phyloP scores from a whole-genome alignment of 2,329 filamentous ascomycete genomes.

The Neopestalotiopsis rosae region DNA sequence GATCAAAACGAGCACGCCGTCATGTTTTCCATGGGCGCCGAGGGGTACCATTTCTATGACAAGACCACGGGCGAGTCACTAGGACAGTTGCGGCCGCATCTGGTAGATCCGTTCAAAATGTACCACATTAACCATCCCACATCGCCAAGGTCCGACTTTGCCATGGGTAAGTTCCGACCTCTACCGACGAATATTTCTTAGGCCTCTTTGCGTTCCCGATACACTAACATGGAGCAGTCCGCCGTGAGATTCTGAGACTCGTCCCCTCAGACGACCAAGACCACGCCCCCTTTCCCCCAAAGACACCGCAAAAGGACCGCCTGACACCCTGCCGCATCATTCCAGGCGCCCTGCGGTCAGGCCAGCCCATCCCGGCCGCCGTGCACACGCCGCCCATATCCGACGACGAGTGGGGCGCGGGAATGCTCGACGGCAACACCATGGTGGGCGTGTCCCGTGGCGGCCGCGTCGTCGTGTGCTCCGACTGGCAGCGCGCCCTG shows the following conservation, averaged over 20 bases:
- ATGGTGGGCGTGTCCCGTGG: constrained; percentile 49
- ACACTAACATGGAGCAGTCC: constrained; percentile 25
- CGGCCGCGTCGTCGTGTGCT: constrained; percentile 48
- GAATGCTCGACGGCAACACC: constrained; percentile 45
- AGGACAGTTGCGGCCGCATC: constrained; percentile 29
- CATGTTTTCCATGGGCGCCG: constrained; percentile 47
- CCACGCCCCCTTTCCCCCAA: constrained; percentile 24
- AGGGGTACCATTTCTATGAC: constrained; percentile 47
- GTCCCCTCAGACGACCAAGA: not conserved
- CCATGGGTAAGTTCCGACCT: not conserved
- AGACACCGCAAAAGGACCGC: constrained; percentile 28
- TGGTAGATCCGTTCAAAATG: constrained; percentile 39
- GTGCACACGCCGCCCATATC: constrained; percentile 26
- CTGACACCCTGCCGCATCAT: constrained; percentile 33
- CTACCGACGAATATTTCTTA: not conserved
- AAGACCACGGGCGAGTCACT: constrained; percentile 44
- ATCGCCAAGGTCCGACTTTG: not conserved
- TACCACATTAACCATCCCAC: constrained; percentile 29
- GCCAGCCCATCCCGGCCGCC: constrained; percentile 29
- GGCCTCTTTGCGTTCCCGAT: not conserved
- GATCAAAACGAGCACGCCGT: constrained; percentile 46
- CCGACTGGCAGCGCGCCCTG: constrained; percentile 46
- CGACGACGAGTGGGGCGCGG: constrained; percentile 53
- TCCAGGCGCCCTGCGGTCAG: constrained; percentile 22
- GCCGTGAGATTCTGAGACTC: constrained; percentile 28